Evolutionary conservation across 495 filamentous ascomycete genomes (phyloP).

Genomic region (Hypomontagnella submonticulosa): DNA sequence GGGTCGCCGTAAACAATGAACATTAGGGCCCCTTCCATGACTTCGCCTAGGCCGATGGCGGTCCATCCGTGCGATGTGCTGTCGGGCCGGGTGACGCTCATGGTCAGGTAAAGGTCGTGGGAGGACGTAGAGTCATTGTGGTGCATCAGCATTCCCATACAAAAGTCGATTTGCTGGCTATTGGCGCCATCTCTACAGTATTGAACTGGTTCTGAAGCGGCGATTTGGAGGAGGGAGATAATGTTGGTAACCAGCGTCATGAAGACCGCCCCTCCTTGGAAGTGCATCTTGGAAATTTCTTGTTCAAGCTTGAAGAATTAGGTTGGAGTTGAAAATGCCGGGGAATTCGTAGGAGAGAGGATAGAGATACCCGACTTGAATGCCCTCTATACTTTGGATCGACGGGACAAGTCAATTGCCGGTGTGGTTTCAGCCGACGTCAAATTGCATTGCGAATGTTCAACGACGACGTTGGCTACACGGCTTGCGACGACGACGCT

Average conservation of each 20-base stretch:
- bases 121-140: slow-evolving; percentile 6
- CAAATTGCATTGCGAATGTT: too few species aligned
- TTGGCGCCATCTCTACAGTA: slow-evolving; percentile 11
- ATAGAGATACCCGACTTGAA: slow-evolving; percentile 1
- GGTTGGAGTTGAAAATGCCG: background rate
- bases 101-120: slow-evolving; percentile 10
- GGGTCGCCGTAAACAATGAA: slow-evolving; percentile 20
- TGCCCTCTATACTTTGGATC: background rate
- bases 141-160: slow-evolving; percentile 19
- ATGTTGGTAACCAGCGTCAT: slow-evolving; percentile 2
- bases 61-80: slow-evolving; percentile 11
- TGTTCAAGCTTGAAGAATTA: background rate
- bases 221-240: background rate
- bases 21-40: slow-evolving; percentile 20
- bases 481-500: too few species aligned
- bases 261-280: background rate
- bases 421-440: too few species aligned
- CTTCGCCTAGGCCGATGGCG: slow-evolving; percentile 8
- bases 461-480: too few species aligned
- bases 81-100: slow-evolving; percentile 3
- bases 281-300: slow-evolving; percentile 5
- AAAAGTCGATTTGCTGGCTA: slow-evolving; percentile 3
- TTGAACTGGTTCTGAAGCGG: slow-evolving; percentile 5
- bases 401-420: too few species aligned
- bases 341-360: background rate